Evolutionary conservation across 225 moss, liverwort and hornwort genomes (phyloP).

Genomic region (Polytrichum commune): DNA sequence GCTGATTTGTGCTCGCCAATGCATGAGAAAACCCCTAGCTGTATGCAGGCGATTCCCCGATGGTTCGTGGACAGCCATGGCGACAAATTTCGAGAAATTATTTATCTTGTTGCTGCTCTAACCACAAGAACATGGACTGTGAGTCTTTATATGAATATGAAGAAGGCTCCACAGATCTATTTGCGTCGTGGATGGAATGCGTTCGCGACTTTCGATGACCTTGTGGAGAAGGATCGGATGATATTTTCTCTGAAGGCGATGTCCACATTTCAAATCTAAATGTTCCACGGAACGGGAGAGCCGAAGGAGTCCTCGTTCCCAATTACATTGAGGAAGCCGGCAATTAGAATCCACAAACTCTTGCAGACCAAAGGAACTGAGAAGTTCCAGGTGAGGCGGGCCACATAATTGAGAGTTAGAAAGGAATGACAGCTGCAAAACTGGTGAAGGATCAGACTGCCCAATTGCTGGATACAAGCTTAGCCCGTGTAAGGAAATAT

Average conservation of each 20-base stretch:
- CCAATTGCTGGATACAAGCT: neutral
- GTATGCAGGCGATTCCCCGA: conserved; percentile 21
- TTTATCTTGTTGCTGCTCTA: conserved; percentile 5
- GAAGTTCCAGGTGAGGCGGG: no score
- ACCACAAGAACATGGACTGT: conserved; percentile 16
- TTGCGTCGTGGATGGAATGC: conserved; percentile 22
- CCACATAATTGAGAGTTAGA: no score
- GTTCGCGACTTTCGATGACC: conserved; percentile 21
- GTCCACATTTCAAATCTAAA: conserved; percentile 29
- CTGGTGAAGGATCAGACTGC: conserved; percentile 2
- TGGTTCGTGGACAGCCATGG: conserved; percentile 26
- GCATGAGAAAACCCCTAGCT: no score
- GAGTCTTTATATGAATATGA: conserved; percentile 5
- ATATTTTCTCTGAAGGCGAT: conserved; percentile 20
- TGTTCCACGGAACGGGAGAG: conserved; percentile 10
- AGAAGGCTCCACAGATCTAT: conserved; percentile 18
- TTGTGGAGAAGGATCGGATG: conserved; percentile 17
- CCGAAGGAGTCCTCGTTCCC: neutral
- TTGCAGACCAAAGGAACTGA: no score
- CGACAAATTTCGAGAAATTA: conserved; percentile 6
- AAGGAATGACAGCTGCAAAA: conserved; percentile 7
- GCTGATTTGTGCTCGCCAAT: no score
- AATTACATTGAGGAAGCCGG: conserved; percentile 2
- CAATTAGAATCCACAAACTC: neutral
- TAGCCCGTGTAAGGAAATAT: neutral